Evolutionary conservation across 106 monocot species (phyloP), one percentile per base, ranked within the genome.

Genomic region (Dactylorhiza incarnata): DNA sequence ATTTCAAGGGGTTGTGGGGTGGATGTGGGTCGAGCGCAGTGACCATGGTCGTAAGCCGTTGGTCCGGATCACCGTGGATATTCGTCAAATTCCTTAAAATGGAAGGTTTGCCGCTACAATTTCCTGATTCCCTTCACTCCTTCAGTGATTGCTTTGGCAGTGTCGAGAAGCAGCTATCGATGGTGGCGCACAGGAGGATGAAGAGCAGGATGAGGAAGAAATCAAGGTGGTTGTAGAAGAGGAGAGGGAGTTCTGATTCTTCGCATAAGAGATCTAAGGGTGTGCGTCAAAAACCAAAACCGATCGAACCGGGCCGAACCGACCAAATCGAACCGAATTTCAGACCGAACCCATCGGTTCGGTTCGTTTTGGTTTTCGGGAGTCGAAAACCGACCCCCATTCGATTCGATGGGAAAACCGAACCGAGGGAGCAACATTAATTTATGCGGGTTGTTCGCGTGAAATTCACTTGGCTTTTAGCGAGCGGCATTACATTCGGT

Each of bases 51-150:
- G 85, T 74, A 1, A 93, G 85, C 80, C 93, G 68, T 82, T 93
- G 93, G 29, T 89, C 89, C 6, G 93, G 75, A 59, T 87, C 89
- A 47, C 89, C 89, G 48, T 81, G 81, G 2, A 79, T 77, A 75
- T 89, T 89, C 6, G 83, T 85, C 17, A 85, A 29, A 12, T 71
- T 77, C 63, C 80, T 89, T 50, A 87, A 59, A 45, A 23, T 50
- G 3, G 74, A 17, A 89, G 54, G 50, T 79, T 79, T 2, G 79
- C 76, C 9, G 75, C 25, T 47, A 89, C 92, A 2, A 61, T 13
- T 19, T 85, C 83, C 4, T 78, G 72, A 52, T 85, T 87, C 15
- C n/a, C n/a, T n/a, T n/a, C n/a, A n/a, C n/a, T n/a, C 92, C 89
- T 10, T 92, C 92, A 0, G 78, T 62, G 77, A 92, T 79, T 15